phyloP scores from a whole-genome alignment of 2,329 filamentous ascomycete species.

The Pezicula radicicola region DNA sequence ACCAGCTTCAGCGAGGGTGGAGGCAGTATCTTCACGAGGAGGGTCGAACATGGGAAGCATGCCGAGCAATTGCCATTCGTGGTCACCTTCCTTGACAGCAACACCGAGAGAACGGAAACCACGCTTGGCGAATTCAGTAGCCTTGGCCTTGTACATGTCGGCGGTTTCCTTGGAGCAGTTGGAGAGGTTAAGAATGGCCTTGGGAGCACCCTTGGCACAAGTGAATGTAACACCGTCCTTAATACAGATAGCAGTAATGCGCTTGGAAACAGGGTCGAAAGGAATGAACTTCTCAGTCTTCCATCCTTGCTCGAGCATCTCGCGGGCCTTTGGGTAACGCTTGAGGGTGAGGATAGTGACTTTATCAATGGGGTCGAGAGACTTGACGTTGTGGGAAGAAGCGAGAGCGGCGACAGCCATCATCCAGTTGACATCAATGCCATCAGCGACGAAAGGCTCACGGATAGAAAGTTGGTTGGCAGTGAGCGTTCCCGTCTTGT shows the following conservation, averaged over 20 bases:
- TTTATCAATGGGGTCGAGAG: conserved; percentile 77
- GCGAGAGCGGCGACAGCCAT: conserved; percentile 77
- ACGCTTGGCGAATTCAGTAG: conserved; percentile 71
- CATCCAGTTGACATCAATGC: conserved; percentile 80
- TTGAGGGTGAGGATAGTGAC: conserved; percentile 74
- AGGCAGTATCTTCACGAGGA: conserved; percentile 74
- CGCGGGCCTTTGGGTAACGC: conserved; percentile 73
- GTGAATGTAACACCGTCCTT: conserved; percentile 69
- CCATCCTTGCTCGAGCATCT: conserved; percentile 74
- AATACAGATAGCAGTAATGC: conserved; percentile 68
- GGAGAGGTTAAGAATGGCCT: conserved; percentile 68
- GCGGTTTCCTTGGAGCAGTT: conserved; percentile 64
- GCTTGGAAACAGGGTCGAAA: conserved; percentile 78
- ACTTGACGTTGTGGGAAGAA: conserved; percentile 76
- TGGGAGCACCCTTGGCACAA: conserved; percentile 76
- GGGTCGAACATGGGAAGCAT: conserved; percentile 81
- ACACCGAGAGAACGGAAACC: conserved; percentile 80
- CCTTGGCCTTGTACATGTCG: conserved; percentile 68
- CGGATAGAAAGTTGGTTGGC: conserved; percentile 74
- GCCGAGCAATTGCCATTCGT: conserved; percentile 67
- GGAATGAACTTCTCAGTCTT: conserved; percentile 74
- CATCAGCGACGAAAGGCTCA: conserved; percentile 73
- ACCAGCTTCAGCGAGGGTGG: conserved; percentile 74
- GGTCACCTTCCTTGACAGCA: conserved; percentile 73
- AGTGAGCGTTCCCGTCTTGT: conserved; percentile 77